Percentiles rank a stretch among this genome's conserved stretches.
phyloP scores from a whole-genome alignment of 2,329 filamentous ascomycete genomes.

The Fusarium proliferatum region DNA sequence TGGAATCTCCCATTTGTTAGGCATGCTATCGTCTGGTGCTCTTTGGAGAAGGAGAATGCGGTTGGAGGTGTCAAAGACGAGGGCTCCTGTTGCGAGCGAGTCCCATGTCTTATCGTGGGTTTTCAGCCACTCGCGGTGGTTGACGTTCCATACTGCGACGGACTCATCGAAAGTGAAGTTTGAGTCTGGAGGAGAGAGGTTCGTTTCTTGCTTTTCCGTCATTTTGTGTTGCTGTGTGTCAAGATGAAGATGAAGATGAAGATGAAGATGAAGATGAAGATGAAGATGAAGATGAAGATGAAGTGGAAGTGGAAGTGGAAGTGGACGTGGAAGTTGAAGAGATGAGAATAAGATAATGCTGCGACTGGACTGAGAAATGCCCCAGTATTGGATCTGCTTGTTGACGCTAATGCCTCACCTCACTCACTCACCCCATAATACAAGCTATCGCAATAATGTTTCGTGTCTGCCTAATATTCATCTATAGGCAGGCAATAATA shows the following conservation, averaged over 20 bases:
- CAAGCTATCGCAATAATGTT: background rate
- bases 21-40: constrained; percentile 57
- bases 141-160: constrained; percentile 41
- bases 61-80: constrained; percentile 50
- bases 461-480: constrained; percentile 7
- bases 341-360: background rate
- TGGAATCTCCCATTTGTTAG: constrained; percentile 60
- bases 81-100: constrained; percentile 48
- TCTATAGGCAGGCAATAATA: background rate
- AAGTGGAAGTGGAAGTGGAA: background rate
- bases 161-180: constrained; percentile 41
- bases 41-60: constrained; percentile 60
- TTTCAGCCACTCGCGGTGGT: constrained; percentile 42
- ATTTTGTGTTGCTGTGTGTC: constrained; percentile 4
- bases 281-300: background rate
- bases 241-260: background rate
- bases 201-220: constrained; percentile 2
- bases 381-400: background rate
- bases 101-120: constrained; percentile 43
- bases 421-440: background rate
- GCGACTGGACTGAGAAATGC: background rate
- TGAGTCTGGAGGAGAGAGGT: constrained; percentile 6
- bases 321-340: background rate
- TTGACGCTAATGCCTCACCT: constrained; percentile 10
- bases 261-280: background rate